Base-by-base conservation (phyloP, 2,329 filamentous ascomycete genomes). In the Sordariomycetes sp. region DNA sequence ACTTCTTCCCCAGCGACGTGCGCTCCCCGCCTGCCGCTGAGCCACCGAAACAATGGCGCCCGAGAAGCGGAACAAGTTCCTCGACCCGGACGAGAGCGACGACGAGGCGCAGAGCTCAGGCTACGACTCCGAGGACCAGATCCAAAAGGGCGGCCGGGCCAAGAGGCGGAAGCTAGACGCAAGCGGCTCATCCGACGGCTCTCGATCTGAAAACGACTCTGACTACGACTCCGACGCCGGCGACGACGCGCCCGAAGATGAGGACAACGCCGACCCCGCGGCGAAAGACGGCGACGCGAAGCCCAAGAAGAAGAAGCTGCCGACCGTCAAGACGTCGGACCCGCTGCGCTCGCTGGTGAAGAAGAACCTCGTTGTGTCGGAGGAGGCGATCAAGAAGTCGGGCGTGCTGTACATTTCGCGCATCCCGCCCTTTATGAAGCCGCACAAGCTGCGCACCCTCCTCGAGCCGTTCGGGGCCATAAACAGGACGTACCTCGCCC, bases 381-480 rank as follows among this genome's bases (percentile, higher is more conserved):
- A 84, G 61, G 78, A 79, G 39, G 82, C 84, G 24, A 77, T 86
- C 59, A 82, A 81, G 63, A 86, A 84, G 67, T 90, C 87, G 0
- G 89, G 89, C 61, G 87, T 95, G 13, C 76, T 94, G 60, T 95
- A 94, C 72, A 77, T 95, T 60, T 92, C 88, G 4, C 84, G 89
- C 59, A 82, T 94, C 61, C 89, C 90, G 3, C 90, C 90, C 0
- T 95, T 91, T 70, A 94, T 95, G 88, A 91, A 90, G 65, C 88
- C 89, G 7, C 74, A 77, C 55, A 91, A 91, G 66, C 76, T 94
- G 48, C 84, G 87, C 62, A 84, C 85, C 20, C 82, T 90, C 15
- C 81, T 94, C 57, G 78, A 84, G 60, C 86, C 85, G 10, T 89
- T 90, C 70, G 89, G 89, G 60, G 76, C 76, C 45, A 81, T 92